These are phyloP conservation scores for Podospora comata DNA, from an alignment of 495 filamentous ascomycete genomes.

Conservation along the genomic window DNA sequence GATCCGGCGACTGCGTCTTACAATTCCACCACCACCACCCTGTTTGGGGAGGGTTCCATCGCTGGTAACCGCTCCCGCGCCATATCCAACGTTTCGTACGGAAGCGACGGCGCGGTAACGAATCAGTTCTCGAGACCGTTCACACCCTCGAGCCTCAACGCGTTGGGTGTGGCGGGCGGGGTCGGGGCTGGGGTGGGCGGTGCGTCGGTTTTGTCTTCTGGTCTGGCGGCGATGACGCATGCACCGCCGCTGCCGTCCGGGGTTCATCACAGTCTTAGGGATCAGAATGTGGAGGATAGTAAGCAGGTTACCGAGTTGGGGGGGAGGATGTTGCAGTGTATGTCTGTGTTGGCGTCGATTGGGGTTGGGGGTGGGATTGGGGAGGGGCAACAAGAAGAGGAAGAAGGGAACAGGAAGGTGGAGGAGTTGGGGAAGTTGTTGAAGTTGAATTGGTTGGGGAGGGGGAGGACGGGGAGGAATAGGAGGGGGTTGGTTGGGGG, in stretches of 20 bases:
- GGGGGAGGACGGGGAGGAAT: slow-evolving; percentile 86
- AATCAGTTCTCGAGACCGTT: slow-evolving; percentile 49
- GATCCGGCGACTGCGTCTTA: slow-evolving; percentile 68
- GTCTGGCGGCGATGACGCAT: neutral
- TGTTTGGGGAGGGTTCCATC: slow-evolving; percentile 58
- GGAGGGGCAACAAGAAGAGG: slow-evolving; percentile 18
- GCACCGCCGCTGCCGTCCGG: no score
- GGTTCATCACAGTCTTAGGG: slow-evolving; percentile 28
- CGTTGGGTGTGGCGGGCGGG: slow-evolving; percentile 19
- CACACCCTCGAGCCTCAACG: slow-evolving; percentile 47
- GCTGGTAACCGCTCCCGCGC: slow-evolving; percentile 64
- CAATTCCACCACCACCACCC: slow-evolving; percentile 73
- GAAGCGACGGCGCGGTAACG: slow-evolving; percentile 40
- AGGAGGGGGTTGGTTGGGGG: slow-evolving; percentile 76
- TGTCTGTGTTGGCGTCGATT: slow-evolving; percentile 80
- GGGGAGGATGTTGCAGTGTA: slow-evolving; percentile 93
- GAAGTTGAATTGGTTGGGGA: slow-evolving; percentile 93
- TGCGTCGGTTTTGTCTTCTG: neutral
- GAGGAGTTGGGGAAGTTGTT: slow-evolving; percentile 78
- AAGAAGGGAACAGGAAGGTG: slow-evolving; percentile 71
- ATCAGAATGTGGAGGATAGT: slow-evolving; percentile 61
- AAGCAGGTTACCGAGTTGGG: slow-evolving; percentile 90
- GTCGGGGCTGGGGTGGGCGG: neutral
- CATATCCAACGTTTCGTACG: slow-evolving; percentile 82
- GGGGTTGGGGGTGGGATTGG: slow-evolving; percentile 12